These are phyloP conservation scores for Colletotrichum australisinense DNA, from an alignment of 2,329 filamentous ascomycete species.

Conservation along the genomic window DNA sequence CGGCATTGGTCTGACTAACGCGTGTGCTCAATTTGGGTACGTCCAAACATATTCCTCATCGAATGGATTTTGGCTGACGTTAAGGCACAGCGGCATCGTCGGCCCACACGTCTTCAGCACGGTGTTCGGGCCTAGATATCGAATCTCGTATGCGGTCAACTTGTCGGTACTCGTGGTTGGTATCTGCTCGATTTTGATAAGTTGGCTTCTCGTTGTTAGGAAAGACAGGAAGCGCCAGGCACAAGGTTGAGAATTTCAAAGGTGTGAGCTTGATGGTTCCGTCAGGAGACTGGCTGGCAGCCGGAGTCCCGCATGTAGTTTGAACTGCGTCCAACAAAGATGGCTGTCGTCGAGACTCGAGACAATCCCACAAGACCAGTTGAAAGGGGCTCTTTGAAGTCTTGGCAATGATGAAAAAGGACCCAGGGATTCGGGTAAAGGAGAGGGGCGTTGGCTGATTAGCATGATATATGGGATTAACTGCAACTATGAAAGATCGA, in stretches of 20 bases:
- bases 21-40: neutral
- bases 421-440: neutral
- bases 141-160: neutral
- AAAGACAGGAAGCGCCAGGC: neutral
- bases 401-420: neutral
- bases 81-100: neutral
- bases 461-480: neutral
- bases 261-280: too few species aligned
- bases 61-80: fast-evolving
- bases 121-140: neutral
- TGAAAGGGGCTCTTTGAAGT: neutral
- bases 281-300: too few species aligned
- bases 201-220: neutral
- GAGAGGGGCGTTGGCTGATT: neutral
- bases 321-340: too few species aligned
- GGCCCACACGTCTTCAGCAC: neutral
- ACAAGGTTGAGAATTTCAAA: neutral
- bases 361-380: neutral
- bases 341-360: too few species aligned
- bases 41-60: neutral
- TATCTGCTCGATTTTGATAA: neutral
- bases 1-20: neutral
- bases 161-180: neutral
- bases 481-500: neutral
- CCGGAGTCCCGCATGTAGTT: too few species aligned